Conservation (phyloP, 176 grass and related monocot species). For the Leersia perrieri region DNA sequence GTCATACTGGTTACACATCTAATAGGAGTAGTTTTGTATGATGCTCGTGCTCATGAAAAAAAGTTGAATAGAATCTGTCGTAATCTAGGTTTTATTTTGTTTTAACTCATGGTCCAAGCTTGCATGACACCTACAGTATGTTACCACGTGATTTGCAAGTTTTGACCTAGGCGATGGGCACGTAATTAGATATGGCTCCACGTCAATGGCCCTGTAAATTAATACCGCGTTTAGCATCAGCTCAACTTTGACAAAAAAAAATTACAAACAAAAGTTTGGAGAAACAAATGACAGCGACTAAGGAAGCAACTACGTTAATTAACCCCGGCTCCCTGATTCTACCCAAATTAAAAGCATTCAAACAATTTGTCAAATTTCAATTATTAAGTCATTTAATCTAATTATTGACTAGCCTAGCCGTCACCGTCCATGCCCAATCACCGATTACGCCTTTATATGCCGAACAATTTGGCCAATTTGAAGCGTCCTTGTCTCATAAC, state of each 20-base stretch:
- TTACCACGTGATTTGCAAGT: neutral
- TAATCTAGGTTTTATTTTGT: neutral
- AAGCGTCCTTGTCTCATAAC: neutral
- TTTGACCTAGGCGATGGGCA: neutral
- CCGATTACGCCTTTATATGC: neutral
- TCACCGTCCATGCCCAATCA: neutral
- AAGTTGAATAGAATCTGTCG: neutral
- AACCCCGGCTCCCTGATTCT: neutral
- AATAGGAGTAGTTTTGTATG: neutral
- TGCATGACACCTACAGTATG: neutral
- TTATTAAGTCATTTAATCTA: neutral
- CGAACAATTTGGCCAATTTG: neutral
- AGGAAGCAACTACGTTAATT: neutral
- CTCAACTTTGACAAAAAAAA: neutral
- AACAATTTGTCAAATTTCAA: neutral
- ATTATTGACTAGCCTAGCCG: neutral
- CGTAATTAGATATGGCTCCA: too few species aligned
- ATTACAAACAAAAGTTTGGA: too few species aligned
- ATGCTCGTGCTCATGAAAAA: neutral
- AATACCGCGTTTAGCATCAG: neutral
- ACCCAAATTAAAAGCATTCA: neutral
- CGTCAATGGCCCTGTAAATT: neutral
- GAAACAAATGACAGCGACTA: neutral
- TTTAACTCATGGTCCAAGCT: neutral
- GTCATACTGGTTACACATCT: neutral